Percentiles rank a stretch among this genome's conserved stretches.
Conservation (phyloP, 169 alveolate species). For the Cardiosporidium cionae region DNA sequence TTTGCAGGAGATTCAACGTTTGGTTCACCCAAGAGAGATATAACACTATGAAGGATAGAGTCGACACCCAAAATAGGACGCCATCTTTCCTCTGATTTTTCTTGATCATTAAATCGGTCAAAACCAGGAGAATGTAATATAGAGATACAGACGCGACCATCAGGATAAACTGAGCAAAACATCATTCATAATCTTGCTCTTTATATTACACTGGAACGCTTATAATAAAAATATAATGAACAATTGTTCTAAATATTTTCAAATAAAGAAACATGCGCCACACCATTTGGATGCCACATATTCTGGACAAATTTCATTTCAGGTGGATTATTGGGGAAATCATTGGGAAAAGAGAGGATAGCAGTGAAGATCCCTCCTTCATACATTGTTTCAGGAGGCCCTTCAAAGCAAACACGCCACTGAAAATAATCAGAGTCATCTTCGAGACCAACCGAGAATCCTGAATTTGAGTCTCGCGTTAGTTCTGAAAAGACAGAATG, state of each 20-base stretch:
- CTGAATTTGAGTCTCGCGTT: constrained; percentile 67
- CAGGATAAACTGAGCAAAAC: constrained; percentile 51
- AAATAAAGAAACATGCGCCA: too few species aligned
- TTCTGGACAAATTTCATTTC: constrained; percentile 89
- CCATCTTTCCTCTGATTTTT: constrained; percentile 96
- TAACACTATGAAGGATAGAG: constrained; percentile 84
- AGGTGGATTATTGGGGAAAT: constrained; percentile 96
- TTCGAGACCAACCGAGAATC: constrained; percentile 90
- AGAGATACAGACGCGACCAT: constrained; percentile 94
- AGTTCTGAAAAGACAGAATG: constrained; percentile 47
- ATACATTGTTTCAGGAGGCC: constrained; percentile 90
- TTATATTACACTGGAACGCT: too few species aligned
- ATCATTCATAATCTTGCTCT: too few species aligned
- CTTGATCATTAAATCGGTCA: constrained; percentile 88
- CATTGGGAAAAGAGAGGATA: constrained; percentile 86
- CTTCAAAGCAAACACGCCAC: constrained; percentile 92
- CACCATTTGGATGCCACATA: constrained; percentile 96
- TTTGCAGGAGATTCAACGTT: constrained; percentile 89
- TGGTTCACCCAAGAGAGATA: constrained; percentile 93
- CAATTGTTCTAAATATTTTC: too few species aligned
- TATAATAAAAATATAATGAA: too few species aligned
- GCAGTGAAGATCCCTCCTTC: constrained; percentile 96
- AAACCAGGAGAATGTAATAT: constrained; percentile 94
- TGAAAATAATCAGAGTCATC: constrained; percentile 81
- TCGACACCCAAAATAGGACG: constrained; percentile 95